Evolutionary conservation across 2,329 filamentous ascomycete genomes (phyloP), one percentile per base, ranked within the genome.

Genomic region (Paracorniculantispora psalliotae): DNA sequence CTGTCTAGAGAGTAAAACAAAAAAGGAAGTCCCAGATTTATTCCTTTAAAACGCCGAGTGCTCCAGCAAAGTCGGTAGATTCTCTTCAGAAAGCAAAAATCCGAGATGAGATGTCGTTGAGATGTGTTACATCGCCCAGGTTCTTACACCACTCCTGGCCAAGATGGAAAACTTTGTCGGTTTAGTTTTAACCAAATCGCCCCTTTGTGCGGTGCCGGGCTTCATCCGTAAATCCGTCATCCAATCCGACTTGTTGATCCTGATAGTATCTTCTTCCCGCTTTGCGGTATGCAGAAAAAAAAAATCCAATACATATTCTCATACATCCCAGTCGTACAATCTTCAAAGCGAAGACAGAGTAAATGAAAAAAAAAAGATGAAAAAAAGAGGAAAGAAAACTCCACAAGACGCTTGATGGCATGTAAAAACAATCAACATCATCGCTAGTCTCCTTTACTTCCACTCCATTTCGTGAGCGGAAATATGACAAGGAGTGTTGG

Each of bases 261-360:
- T 30, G 46, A 23, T 23, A 39, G 43, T 41, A 25, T 8, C 17
- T n/a, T 19, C 21, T 9, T n/a, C 50, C 39, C 47, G 15, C 48
- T 39, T n/a, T 46, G 19, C 30, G 30, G 23, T 50, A 61, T 54
- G 59, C 49, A 57, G 48, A 54, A 48, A 30, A 56, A 37, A 56
- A 46, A 52, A 52, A 52, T 46, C 21, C 37, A 41, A 60, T 52
- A 51, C 59, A 60, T 46, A 17, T 52, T 28, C 33, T 61, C 55
- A 55, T 61, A 61, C 59, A 61, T 55, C 44, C 54, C 50, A 58
- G 33, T 61, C 59, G 50, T 61, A 61, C 59, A 57, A 35, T 47
- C 53, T 44, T 52, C 49, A 59, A 59, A 59, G n/a, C 53, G 61
- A 59, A 58, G 60, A 50, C 35, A 62, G 37, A 37, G n/a, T 21